These are phyloP conservation scores for Corynespora cassiicola DNA, from an alignment of 2,329 filamentous ascomycete genomes.

Conservation along the genomic window DNA sequence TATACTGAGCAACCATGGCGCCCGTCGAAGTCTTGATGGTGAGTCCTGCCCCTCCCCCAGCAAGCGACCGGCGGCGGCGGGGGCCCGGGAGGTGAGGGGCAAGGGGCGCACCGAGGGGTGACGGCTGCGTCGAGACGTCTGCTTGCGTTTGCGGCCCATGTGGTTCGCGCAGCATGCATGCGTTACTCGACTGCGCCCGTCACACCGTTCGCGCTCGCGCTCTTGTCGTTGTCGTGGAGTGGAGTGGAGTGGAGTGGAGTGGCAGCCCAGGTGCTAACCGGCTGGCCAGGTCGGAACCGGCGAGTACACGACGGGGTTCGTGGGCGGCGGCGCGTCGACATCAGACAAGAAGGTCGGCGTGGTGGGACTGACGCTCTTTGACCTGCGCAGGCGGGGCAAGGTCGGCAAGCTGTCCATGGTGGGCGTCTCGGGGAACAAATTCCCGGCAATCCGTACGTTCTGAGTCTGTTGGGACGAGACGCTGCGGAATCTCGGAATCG, in stretches of 20 bases:
- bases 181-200: conserved; percentile 11
- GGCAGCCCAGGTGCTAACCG: conserved; percentile 8
- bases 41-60: conserved; percentile 22
- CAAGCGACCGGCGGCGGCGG: too few species aligned
- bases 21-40: conserved; percentile 59
- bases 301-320: conserved; percentile 96
- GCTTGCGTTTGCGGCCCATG: too few species aligned
- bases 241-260: too few species aligned
- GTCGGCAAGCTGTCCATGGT: conserved; percentile 88
- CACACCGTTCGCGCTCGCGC: conserved; percentile 14
- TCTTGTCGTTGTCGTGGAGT: background rate
- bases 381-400: conserved; percentile 86
- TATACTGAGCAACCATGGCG: conserved; percentile 48
- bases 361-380: conserved; percentile 87
- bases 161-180: conserved; percentile 19
- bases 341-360: conserved; percentile 98
- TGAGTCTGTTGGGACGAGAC: background rate
- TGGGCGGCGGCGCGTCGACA: conserved; percentile 79
- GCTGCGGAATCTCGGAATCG: conserved; percentile 1
- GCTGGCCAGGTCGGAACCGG: conserved; percentile 77
- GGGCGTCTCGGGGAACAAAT: conserved; percentile 87
- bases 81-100: conserved; percentile 7
- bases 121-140: too few species aligned
- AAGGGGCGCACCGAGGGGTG: background rate
- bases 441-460: conserved; percentile 81